Evolutionary conservation across 768 basidiomycete species (phyloP).

Genomic region (Termitomyces sp.): DNA sequence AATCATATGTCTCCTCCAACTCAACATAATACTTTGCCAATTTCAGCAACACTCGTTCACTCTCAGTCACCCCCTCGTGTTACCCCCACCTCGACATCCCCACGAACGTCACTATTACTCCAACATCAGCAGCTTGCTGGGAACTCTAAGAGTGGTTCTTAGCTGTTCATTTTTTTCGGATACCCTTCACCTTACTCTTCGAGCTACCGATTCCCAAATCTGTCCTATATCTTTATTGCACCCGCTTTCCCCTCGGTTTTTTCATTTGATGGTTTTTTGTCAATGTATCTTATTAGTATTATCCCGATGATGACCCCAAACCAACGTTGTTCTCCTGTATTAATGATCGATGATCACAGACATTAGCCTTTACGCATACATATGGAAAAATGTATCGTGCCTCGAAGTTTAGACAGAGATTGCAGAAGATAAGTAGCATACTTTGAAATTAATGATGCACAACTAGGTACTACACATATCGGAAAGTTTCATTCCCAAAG

Average conservation of each 20-base stretch:
- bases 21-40: conserved; percentile 32
- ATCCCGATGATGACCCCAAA: not conserved
- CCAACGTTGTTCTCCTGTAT: not conserved
- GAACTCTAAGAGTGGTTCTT: conserved; percentile 42
- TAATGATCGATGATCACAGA: not conserved
- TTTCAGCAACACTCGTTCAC: conserved; percentile 32
- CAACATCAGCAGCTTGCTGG: conserved; percentile 53
- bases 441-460: too few relatives aligned
- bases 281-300: not conserved
- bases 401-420: not conserved
- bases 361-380: not conserved
- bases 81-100: conserved; percentile 21
- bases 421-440: not conserved
- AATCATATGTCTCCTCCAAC: not conserved
- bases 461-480: too few relatives aligned
- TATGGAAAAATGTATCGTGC: not conserved
- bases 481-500: too few relatives aligned
- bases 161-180: conserved; percentile 32
- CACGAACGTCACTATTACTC: conserved; percentile 45
- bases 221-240: not conserved
- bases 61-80: conserved; percentile 50
- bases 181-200: not conserved
- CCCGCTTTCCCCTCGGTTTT: not conserved
- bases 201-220: conserved; percentile 3
- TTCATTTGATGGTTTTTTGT: not conserved